Base-by-base conservation (phyloP, 768 basidiomycete genomes). In the Lactarius pseudohatsudake region DNA sequence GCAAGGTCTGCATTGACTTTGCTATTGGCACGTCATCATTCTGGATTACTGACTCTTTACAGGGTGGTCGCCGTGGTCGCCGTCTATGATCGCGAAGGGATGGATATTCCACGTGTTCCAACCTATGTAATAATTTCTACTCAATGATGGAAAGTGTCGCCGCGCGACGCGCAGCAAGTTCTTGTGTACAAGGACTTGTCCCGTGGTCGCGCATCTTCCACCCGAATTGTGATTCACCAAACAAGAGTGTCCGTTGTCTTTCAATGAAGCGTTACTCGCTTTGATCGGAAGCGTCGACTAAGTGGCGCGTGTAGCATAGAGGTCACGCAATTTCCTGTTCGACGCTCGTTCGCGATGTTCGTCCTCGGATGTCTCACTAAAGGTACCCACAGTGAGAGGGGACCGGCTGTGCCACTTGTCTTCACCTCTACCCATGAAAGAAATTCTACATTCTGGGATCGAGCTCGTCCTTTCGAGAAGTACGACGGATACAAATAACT, bases 41-140 rank as follows among this genome's bases (percentile, higher is more conserved):
- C 11, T 13, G 3, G 36, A 34, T 16, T 61, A 59, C 47, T 67
- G n/a, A 68, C 59, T 47, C 34, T 28, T 63, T 66, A 15, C 70
- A 94, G 95, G 96, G 95, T 88, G 95, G 95, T 94, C 92, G 95
- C 73, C 94, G 95, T 81, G 95, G 95, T 92, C 91, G 95, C 75
- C 93, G 95, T 90, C 86, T 96, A 74, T 92, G 78, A 80, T 77
- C 58, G 43, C 38, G 18, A 57, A 66, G 67, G 67, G 61, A 59
- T 71, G 71, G 71, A 74, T 76, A 70, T 74, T 64, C 71, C 72
- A 50, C 30, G 54, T 61, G 62, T 72, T 56, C 76, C 65, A 72
- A 72, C 72, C 66, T 77, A 75, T 79, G 77, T 79, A 78, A 72
- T 70, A 63, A 62, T 66, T 64, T 78, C 72, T 70, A 75, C 74